Conservation (phyloP, 345 rosid species). For the Viola odorata region DNA sequence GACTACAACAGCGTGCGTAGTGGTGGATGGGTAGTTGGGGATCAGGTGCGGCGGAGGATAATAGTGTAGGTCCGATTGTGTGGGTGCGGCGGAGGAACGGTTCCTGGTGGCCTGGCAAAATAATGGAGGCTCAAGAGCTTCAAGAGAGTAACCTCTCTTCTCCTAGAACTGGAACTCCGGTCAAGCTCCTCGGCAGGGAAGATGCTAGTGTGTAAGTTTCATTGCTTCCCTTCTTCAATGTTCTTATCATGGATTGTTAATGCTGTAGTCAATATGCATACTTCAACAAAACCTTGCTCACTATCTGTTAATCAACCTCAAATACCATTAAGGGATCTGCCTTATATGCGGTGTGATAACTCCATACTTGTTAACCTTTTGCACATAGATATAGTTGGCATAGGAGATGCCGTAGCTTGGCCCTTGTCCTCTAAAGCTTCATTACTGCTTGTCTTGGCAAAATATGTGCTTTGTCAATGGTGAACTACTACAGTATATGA, state of each 20-base stretch:
- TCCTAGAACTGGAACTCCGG: constrained; percentile 95
- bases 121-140: constrained; percentile 75
- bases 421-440: too few species aligned
- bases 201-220: constrained; percentile 94
- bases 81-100: constrained; percentile 99
- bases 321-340: background rate
- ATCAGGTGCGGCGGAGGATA: constrained; percentile 38
- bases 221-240: background rate
- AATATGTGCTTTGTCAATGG: background rate
- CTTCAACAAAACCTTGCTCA: background rate
- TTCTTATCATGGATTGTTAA: background rate
- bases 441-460: background rate
- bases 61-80: constrained; percentile 60
- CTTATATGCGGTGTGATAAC: background rate
- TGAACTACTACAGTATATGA: too few species aligned
- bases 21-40: constrained; percentile 48
- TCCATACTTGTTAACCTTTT: background rate
- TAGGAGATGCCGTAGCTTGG: too few species aligned
- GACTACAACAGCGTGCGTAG: constrained; percentile 10
- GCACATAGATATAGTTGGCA: background rate
- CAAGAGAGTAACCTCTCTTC: constrained; percentile 68
- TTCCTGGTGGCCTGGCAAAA: constrained; percentile 99
- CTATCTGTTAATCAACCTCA: background rate
- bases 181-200: constrained; percentile 96
- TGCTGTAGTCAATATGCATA: background rate